phyloP scores from a whole-genome alignment of 2,329 filamentous ascomycete species.

The Neopestalotiopsis sp. region DNA sequence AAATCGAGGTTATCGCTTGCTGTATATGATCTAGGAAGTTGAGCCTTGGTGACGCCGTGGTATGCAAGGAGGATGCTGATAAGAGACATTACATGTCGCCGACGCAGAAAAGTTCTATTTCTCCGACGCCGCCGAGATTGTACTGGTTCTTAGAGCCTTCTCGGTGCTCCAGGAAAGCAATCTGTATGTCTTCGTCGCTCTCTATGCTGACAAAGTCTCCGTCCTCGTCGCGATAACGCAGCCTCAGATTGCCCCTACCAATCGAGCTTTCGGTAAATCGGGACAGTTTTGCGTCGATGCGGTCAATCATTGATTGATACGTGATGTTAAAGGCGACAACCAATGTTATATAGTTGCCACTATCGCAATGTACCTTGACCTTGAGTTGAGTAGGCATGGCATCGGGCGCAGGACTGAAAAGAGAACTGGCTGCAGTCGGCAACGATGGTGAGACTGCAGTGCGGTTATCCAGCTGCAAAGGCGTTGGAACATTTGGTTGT shows the following conservation, averaged over 20 bases:
- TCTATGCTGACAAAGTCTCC: conserved; percentile 93
- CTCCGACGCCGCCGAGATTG: conserved; percentile 72
- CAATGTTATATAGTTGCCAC: conserved; percentile 88
- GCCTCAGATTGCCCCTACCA: conserved; percentile 78
- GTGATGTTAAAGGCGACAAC: conserved; percentile 95
- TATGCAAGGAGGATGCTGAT: neutral
- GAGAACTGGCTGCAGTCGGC: conserved; percentile 39
- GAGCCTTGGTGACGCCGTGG: neutral
- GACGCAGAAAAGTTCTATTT: conserved; percentile 87
- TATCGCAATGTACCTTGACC: conserved; percentile 90
- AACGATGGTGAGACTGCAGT: conserved; percentile 54
- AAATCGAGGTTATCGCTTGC: neutral
- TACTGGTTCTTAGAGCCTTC: conserved; percentile 66
- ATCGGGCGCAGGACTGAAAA: conserved; percentile 54
- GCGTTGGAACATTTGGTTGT: conserved; percentile 36
- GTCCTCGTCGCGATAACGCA: conserved; percentile 91
- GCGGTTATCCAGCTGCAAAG: conserved; percentile 42
- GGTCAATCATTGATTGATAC: conserved; percentile 90
- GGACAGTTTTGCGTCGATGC: conserved; percentile 93
- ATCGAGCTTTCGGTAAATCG: conserved; percentile 86
- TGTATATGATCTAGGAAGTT: conserved; percentile 3
- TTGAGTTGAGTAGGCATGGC: conserved; percentile 77
- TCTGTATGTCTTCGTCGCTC: conserved; percentile 94
- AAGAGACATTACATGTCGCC: conserved; percentile 43
- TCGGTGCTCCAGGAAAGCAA: conserved; percentile 93